A percentile compares a stretch with the other conserved stretches of the same genome.
These are phyloP conservation scores for Mollisia scopiformis DNA, from an alignment of 2,329 filamentous ascomycete species.

Conservation along the genomic window DNA sequence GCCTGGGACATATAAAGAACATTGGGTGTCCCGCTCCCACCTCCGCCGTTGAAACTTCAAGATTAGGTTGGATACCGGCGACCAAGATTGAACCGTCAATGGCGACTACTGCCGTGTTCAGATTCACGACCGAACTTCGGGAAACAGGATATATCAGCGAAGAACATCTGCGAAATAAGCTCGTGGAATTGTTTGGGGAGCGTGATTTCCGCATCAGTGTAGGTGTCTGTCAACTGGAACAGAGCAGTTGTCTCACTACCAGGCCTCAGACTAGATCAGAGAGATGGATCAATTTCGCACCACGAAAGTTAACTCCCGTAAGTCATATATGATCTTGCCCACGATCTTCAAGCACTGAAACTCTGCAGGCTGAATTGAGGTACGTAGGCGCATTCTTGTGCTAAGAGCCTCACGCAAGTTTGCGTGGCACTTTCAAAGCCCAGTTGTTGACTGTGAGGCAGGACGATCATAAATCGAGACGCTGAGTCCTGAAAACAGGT, in stretches of 20 bases:
- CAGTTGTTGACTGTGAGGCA: slow-evolving; percentile 1
- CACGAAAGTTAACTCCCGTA: neutral
- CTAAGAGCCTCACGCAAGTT: neutral
- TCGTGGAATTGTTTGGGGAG: slow-evolving; percentile 6
- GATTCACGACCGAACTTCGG: slow-evolving; percentile 11
- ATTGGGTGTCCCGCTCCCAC: neutral
- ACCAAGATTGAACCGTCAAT: neutral
- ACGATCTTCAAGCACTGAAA: neutral
- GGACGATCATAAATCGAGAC: neutral
- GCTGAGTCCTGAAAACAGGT: neutral
- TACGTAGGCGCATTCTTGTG: too few relatives aligned
- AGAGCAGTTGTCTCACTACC: neutral
- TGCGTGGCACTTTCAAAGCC: too few relatives aligned
- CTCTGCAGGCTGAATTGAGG: neutral
- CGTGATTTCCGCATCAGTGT: slow-evolving; percentile 9
- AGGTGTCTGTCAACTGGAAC: neutral
- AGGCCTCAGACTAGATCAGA: neutral
- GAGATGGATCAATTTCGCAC: neutral
- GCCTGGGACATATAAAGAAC: neutral
- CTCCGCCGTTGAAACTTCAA: neutral
- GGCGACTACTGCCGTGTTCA: neutral
- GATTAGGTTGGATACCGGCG: neutral
- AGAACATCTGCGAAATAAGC: slow-evolving; percentile 5
- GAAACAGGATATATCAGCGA: slow-evolving; percentile 13
- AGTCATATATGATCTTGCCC: neutral